phyloP scores from a whole-genome alignment of 1,139 yeast species.

The Hanseniaspora uvarum region DNA sequence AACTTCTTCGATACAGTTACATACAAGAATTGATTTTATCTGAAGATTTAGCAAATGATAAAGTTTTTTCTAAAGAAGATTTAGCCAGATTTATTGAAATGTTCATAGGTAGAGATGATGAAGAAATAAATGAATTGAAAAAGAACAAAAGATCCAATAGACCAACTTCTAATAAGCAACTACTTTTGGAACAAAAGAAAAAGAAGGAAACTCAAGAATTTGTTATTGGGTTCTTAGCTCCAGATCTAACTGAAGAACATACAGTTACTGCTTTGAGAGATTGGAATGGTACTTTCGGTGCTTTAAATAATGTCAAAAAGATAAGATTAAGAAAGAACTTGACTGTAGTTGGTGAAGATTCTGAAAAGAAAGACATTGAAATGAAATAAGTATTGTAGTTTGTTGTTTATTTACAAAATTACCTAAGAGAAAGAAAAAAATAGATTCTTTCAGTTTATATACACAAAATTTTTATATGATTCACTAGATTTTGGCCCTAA shows the following conservation, averaged over 20 bases:
- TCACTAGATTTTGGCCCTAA: not conserved
- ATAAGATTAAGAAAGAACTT: constrained; percentile 11
- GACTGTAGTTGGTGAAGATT: constrained; percentile 3
- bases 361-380: constrained; percentile 19
- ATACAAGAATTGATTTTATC: constrained; percentile 53
- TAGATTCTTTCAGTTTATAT: not conserved
- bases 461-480: not conserved
- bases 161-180: constrained; percentile 66
- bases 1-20: constrained; percentile 46
- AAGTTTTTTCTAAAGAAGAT: constrained; percentile 45
- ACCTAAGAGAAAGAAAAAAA: not conserved
- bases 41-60: constrained; percentile 36
- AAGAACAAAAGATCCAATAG: constrained; percentile 72
- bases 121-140: constrained; percentile 52
- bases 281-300: constrained; percentile 32
- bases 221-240: constrained; percentile 60
- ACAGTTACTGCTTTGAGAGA: constrained; percentile 30
- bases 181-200: constrained; percentile 49
- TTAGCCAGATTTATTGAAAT: constrained; percentile 51
- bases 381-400: constrained; percentile 19
- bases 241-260: constrained; percentile 54
- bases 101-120: constrained; percentile 60
- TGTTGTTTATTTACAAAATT: not conserved
- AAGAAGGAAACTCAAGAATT: constrained; percentile 54
- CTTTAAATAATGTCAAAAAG: constrained; percentile 11